Percentiles rank a stretch among this genome's conserved stretches.
Conservation (phyloP, 805 yeast genomes). For the Candida insectorum region DNA sequence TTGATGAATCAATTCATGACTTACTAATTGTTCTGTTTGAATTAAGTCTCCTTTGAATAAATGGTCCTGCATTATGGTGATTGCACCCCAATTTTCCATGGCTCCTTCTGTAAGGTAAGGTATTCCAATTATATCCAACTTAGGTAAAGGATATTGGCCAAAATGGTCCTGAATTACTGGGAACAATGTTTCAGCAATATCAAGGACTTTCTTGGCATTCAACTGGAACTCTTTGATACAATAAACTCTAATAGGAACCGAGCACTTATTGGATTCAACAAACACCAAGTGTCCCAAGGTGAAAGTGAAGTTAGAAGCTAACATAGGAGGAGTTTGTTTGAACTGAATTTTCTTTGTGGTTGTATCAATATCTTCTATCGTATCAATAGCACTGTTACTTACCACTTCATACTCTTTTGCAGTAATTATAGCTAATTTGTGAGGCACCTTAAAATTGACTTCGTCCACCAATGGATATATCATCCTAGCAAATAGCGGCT, state of each 20-base stretch:
- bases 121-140: conserved; percentile 63
- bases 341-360: conserved; percentile 34
- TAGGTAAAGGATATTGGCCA: conserved; percentile 53
- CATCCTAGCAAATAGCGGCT: conserved; percentile 60
- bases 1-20: conserved; percentile 76
- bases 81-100: conserved; percentile 76
- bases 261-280: conserved; percentile 17
- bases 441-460: conserved; percentile 48
- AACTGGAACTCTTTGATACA: conserved; percentile 52
- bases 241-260: conserved; percentile 48
- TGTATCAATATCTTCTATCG: conserved; percentile 8
- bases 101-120: conserved; percentile 77
- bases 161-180: conserved; percentile 48
- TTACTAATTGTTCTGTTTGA: conserved; percentile 52
- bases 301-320: conserved; percentile 65
- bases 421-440: conserved; percentile 49
- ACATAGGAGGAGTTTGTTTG: conserved; percentile 53
- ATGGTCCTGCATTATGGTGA: conserved; percentile 56
- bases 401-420: conserved; percentile 44
- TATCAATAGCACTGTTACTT: conserved; percentile 43
- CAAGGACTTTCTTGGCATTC: conserved; percentile 45
- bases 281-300: conserved; percentile 65
- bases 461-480: conserved; percentile 75
- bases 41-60: conserved; percentile 21
- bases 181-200: conserved; percentile 43